These are phyloP conservation scores for Microcyclosporella mali DNA, from an alignment of 2,329 filamentous ascomycete genomes.

Conservation along the genomic window DNA sequence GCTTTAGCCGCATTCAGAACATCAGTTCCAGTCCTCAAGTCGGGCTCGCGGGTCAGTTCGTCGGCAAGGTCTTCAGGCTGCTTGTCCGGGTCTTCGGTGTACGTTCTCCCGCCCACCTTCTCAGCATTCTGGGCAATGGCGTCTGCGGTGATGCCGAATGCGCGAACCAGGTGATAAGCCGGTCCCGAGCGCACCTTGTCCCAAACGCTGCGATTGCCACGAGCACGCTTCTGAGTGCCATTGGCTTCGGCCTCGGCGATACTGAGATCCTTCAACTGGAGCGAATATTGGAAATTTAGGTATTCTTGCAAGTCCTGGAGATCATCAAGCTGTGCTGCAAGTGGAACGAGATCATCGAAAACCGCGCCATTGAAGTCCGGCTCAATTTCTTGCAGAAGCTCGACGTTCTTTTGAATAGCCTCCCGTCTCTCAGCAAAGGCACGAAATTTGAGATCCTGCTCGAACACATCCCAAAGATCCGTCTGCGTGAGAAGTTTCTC, in stretches of 20 bases:
- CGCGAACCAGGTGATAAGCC: conserved; percentile 75
- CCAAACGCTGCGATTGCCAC: conserved; percentile 72
- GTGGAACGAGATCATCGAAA: conserved; percentile 74
- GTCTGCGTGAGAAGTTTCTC: conserved; percentile 88
- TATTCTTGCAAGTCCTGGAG: conserved; percentile 96
- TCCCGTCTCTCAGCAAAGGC: conserved; percentile 89
- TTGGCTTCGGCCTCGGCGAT: conserved; percentile 56
- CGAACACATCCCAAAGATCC: conserved; percentile 90
- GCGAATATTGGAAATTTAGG: conserved; percentile 84
- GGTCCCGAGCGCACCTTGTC: conserved; percentile 78
- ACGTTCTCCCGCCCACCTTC: conserved; percentile 68
- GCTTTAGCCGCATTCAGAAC: conserved; percentile 74
- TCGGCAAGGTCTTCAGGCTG: conserved; percentile 85
- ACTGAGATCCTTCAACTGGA: conserved; percentile 74
- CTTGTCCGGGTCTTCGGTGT: conserved; percentile 75
- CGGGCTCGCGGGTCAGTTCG: conserved; percentile 60
- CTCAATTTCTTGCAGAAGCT: conserved; percentile 57
- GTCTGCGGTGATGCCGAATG: conserved; percentile 85
- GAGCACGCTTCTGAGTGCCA: conserved; percentile 69
- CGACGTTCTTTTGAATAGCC: conserved; percentile 70
- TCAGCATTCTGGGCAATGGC: conserved; percentile 82
- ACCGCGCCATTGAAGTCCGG: conserved; percentile 63
- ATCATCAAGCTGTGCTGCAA: conserved; percentile 84
- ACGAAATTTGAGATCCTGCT: conserved; percentile 90
- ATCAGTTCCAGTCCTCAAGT: conserved; percentile 68